Percentiles rank a stretch among this genome's conserved stretches.
phyloP scores from a whole-genome alignment of 805 yeast species.

The Yarrowia hollandica region DNA sequence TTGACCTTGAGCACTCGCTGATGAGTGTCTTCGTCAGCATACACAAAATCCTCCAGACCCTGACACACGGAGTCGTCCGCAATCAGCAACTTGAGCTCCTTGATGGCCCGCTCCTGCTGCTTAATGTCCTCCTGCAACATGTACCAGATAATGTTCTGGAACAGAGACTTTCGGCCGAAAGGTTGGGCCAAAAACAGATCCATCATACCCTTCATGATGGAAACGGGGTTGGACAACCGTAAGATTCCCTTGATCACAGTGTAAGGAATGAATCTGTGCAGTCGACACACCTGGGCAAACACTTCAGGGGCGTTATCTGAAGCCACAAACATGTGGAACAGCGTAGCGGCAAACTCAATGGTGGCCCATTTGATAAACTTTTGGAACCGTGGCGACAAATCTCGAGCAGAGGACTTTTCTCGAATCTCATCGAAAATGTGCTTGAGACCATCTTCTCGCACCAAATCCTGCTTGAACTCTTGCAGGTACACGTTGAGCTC shows the following conservation, averaged over 20 bases:
- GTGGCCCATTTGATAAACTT: constrained; percentile 80
- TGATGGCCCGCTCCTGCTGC: constrained; percentile 57
- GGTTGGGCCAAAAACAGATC: constrained; percentile 84
- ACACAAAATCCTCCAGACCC: constrained; percentile 32
- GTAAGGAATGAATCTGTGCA: constrained; percentile 83
- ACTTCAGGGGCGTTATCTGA: constrained; percentile 79
- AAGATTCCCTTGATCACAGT: constrained; percentile 71
- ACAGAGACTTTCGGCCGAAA: constrained; percentile 62
- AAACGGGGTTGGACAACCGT: constrained; percentile 82
- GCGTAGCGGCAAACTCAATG: constrained; percentile 78
- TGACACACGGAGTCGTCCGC: constrained; percentile 30
- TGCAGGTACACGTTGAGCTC: constrained; percentile 58
- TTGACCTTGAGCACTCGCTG: constrained; percentile 34
- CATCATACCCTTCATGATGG: constrained; percentile 73
- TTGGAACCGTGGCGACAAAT: constrained; percentile 65
- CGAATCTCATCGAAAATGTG: constrained; percentile 68
- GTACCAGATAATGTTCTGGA: constrained; percentile 74
- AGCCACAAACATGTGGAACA: constrained; percentile 77
- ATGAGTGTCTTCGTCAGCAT: constrained; percentile 37
- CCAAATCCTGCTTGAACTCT: constrained; percentile 55
- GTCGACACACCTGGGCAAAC: constrained; percentile 63
- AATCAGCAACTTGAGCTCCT: constrained; percentile 48
- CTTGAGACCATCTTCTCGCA: constrained; percentile 57
- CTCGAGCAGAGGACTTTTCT: constrained; percentile 49
- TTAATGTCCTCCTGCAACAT: constrained; percentile 73